phyloP scores from a whole-genome alignment of 106 monocot genomes.

The Allium fistulosum region DNA sequence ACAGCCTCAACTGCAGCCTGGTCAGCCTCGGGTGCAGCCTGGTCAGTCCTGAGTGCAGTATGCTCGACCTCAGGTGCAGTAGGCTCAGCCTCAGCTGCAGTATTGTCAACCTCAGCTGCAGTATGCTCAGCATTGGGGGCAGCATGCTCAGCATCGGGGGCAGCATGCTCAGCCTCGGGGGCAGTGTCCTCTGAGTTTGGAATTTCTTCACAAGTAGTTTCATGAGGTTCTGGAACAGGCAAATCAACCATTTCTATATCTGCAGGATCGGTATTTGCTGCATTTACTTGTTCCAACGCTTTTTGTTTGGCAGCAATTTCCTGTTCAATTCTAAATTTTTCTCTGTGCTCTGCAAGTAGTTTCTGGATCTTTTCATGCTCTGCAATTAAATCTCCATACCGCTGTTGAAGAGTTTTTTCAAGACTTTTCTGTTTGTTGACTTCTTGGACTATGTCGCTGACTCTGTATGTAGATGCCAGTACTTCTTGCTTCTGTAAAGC shows the following conservation, averaged over 20 bases:
- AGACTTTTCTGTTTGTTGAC: slow-evolving; percentile 70
- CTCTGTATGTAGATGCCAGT: slow-evolving; percentile 59
- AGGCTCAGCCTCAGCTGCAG: too few species aligned
- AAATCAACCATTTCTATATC: neutral
- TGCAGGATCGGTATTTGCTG: neutral
- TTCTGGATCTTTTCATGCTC: slow-evolving; percentile 45
- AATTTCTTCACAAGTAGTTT: too few species aligned
- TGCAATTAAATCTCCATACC: slow-evolving; percentile 54
- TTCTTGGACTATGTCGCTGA: slow-evolving; percentile 54
- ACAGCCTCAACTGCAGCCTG: too few species aligned
- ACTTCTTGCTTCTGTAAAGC: slow-evolving; percentile 73
- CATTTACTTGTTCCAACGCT: slow-evolving; percentile 26
- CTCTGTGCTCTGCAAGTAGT: slow-evolving; percentile 44
- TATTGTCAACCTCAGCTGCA: too few species aligned
- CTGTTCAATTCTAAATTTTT: slow-evolving; percentile 34
- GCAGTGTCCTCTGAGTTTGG: too few species aligned
- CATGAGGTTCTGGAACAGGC: too few species aligned
- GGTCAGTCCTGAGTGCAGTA: too few species aligned
- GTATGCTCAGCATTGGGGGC: too few species aligned
- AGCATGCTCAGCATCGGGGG: too few species aligned
- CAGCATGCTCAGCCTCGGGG: too few species aligned
- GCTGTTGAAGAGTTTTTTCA: slow-evolving; percentile 54
- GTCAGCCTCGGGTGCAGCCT: too few species aligned
- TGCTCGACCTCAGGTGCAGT: too few species aligned
- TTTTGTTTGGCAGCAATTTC: slow-evolving; percentile 47